Evolutionary conservation across 768 basidiomycete species (phyloP), one percentile per base, ranked within the genome.

Genomic region (Polyporus arcularius): DNA sequence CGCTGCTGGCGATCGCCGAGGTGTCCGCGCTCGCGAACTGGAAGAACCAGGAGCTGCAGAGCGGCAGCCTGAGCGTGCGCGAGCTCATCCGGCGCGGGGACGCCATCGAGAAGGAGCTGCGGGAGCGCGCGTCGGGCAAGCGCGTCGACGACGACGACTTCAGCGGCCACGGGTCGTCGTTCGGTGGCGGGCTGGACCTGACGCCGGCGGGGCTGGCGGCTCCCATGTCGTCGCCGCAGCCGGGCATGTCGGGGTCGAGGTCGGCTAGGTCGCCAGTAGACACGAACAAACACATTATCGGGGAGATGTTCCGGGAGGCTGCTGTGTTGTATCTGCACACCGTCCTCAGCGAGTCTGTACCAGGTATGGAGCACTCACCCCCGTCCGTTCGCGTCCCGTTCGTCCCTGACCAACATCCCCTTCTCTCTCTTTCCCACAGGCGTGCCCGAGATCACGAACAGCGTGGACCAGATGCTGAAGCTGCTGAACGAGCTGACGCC

Each of bases 11-110:
- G 40, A 82, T 93, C 61, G 90, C 86, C 26, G 90, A 93, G 69
- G 80, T 84, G 21, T 85, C 87, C n/a, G 79, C 81, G 7, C 81
- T 94, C 32, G 84, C 88, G 4, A 81, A 85, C 65, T 93, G 92
- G 91, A 92, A 92, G 72, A 72, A 77, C 26, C 77, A 79, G 51
- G 85, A 92, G 70, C 76, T 80, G 57, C 82, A 79, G 53, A 85
- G 85, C 58, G 86, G 86, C 46, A 81, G 83, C 39, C 77, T 94
- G 61, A 92, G 89, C 73, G 80, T 84, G 72, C 83, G 87, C 60
- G 90, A 92, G 65, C 82, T 94, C 38, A 81, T 93, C 58, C 80
- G 84, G 41, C 82, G 87, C n/a, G 90, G 88, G 52, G 85, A 86
- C 60, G 77, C 75, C 45, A 86, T 93, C 65, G 89, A 93, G 75